These are phyloP conservation scores for Stereum hirsutum DNA, from an alignment of 1,284 basidiomycete species.

Conservation along the genomic window DNA sequence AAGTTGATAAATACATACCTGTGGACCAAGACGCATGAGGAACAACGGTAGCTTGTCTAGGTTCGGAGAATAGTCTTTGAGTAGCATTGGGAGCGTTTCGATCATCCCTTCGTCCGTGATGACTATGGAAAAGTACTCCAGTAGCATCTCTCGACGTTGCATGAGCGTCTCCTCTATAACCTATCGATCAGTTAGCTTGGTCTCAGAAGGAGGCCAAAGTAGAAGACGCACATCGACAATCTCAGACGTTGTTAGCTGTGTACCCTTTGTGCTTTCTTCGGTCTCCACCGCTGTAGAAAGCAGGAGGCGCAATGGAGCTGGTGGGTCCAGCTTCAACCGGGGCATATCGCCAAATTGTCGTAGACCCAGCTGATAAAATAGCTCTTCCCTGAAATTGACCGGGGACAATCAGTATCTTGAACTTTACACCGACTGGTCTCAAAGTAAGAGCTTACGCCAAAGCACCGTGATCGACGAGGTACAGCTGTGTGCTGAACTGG, in stretches of 20 bases:
- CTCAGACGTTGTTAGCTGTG: constrained; percentile 39
- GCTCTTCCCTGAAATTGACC: constrained; percentile 60
- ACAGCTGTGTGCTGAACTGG: constrained; percentile 85
- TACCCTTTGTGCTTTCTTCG: constrained; percentile 48
- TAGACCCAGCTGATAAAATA: constrained; percentile 92
- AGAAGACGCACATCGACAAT: constrained; percentile 61
- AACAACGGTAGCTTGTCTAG: constrained; percentile 81
- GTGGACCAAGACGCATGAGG: constrained; percentile 78
- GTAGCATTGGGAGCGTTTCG: constrained; percentile 71
- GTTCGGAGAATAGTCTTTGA: constrained; percentile 81
- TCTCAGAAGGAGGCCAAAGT: constrained; percentile 1
- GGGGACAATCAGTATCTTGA: neutral
- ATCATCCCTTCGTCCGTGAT: constrained; percentile 61
- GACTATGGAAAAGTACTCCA: constrained; percentile 84
- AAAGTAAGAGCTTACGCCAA: constrained; percentile 57
- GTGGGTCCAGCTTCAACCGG: constrained; percentile 73
- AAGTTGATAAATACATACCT: constrained; percentile 38
- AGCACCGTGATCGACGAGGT: constrained; percentile 80
- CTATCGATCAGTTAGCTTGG: constrained; percentile 23
- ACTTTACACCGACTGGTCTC: constrained; percentile 2
- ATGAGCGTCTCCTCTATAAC: constrained; percentile 51
- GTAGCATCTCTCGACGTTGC: constrained; percentile 73
- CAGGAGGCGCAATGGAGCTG: constrained; percentile 66
- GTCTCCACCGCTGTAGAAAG: constrained; percentile 74
- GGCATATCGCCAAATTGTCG: constrained; percentile 86